A percentile compares a stretch with the other conserved stretches of the same genome.
phyloP scores from a whole-genome alignment of 345 rosid species.

The Erodium maritimum region DNA sequence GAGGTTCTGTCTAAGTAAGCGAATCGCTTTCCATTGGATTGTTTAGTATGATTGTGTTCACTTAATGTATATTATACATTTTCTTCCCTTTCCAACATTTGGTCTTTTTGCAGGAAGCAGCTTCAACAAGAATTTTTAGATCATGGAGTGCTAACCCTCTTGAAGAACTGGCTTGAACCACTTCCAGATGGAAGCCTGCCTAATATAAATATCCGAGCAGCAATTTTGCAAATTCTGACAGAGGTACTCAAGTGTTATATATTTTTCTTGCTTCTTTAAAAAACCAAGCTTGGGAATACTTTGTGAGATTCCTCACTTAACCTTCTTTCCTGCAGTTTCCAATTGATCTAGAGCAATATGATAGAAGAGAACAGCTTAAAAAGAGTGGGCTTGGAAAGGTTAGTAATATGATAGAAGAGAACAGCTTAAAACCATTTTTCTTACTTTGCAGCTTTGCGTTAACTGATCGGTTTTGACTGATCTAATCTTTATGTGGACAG shows the following conservation, averaged over 20 bases:
- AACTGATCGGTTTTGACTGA: no score
- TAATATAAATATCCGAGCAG: conserved; percentile 85
- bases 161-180: conserved; percentile 97
- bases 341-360: conserved; percentile 86
- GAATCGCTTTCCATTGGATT: conserved; percentile 1
- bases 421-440: no score
- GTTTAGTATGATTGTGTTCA: not conserved
- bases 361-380: conserved; percentile 86
- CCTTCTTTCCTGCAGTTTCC: conserved; percentile 53
- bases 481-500: conserved; percentile 22
- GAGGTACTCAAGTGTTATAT: conserved; percentile 36
- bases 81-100: not conserved
- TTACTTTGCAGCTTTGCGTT: no score
- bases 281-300: conserved; percentile 6
- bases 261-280: not conserved
- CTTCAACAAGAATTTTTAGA: conserved; percentile 92
- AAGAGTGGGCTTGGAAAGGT: conserved; percentile 99
- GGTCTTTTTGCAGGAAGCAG: conserved; percentile 57
- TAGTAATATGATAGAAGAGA: no score
- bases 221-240: conserved; percentile 60
- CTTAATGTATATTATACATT: not conserved
- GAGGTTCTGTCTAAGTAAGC: conserved; percentile 93
- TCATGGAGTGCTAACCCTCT: conserved; percentile 78
- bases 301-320: not conserved
- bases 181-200: conserved; percentile 99